Conservation (phyloP, 164 flowering plant species). For the Chimonanthus praecox region DNA sequence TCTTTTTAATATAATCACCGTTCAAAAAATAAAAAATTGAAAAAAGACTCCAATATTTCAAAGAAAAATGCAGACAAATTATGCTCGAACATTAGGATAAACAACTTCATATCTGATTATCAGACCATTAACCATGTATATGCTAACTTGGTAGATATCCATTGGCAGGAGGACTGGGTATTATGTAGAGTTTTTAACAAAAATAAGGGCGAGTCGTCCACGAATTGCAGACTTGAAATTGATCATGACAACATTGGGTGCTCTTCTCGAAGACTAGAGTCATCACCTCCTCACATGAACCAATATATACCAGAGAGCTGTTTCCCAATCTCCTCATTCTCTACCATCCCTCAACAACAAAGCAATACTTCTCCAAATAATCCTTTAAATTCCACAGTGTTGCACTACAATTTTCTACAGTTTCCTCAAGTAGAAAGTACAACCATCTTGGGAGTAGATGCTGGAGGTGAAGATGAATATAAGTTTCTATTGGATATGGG, state of each 20-base stretch:
- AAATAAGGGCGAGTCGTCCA: slow-evolving; percentile 32
- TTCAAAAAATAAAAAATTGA: too few relatives aligned
- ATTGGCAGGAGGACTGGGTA: slow-evolving; percentile 81
- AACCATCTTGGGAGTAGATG: slow-evolving; percentile 8
- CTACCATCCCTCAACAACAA: slow-evolving; percentile 13
- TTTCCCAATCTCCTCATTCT: slow-evolving; percentile 12
- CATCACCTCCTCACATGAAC: slow-evolving; percentile 14
- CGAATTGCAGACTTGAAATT: slow-evolving; percentile 13
- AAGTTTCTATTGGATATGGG: slow-evolving; percentile 50
- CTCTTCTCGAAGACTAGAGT: slow-evolving; percentile 10
- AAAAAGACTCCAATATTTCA: too few relatives aligned
- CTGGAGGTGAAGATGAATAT: slow-evolving; percentile 25
- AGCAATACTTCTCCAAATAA: slow-evolving; percentile 15
- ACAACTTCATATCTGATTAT: too few relatives aligned
- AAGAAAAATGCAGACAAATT: too few relatives aligned
- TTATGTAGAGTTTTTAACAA: slow-evolving; percentile 75
- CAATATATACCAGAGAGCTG: slow-evolving; percentile 16
- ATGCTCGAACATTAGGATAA: too few relatives aligned
- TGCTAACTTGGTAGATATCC: too few relatives aligned
- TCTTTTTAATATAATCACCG: too few relatives aligned
- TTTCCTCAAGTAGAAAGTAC: slow-evolving; percentile 11
- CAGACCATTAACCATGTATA: too few relatives aligned
- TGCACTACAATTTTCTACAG: slow-evolving; percentile 21
- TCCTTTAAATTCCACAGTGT: slow-evolving; percentile 16
- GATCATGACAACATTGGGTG: slow-evolving; percentile 14